phyloP scores from a whole-genome alignment of 179 eudicot species.

The Drosera spatulata region DNA sequence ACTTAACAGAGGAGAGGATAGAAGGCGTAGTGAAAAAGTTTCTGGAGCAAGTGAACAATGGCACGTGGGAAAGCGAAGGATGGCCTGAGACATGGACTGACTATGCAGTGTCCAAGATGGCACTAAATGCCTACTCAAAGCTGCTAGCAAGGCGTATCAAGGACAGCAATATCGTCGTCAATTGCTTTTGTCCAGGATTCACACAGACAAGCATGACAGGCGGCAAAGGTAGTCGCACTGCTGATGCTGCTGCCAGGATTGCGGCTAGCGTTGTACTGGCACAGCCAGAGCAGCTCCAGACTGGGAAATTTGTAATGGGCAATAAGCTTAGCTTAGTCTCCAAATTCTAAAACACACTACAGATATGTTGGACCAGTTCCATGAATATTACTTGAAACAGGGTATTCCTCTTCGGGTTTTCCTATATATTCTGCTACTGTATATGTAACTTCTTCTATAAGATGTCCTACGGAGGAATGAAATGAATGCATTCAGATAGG shows the following conservation, averaged over 20 bases:
- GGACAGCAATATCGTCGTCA: conserved; percentile 37
- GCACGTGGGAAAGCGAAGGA: conserved; percentile 51
- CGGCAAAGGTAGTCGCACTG: conserved; percentile 52
- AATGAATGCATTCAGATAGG: no score
- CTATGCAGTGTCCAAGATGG: conserved; percentile 78
- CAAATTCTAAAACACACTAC: conserved; percentile 22
- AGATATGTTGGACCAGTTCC: no score
- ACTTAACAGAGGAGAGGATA: conserved; percentile 33
- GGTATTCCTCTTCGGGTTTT: no score
- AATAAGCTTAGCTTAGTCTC: conserved; percentile 23
- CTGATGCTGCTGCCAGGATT: conserved; percentile 47
- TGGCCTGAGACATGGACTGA: conserved; percentile 95
- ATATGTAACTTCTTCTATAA: no score
- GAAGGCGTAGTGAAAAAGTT: conserved; percentile 34
- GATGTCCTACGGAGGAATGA: no score
- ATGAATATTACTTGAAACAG: no score
- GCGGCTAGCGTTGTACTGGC: conserved; percentile 50
- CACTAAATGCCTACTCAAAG: conserved; percentile 68
- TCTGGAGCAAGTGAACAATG: conserved; percentile 39
- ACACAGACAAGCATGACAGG: conserved; percentile 86
- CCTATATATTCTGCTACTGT: no score
- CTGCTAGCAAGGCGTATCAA: conserved; percentile 42
- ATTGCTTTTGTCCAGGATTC: conserved; percentile 86
- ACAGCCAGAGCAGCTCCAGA: conserved; percentile 34
- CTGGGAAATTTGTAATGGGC: conserved; percentile 54